Evolutionary conservation across 805 yeast genomes (phyloP).

Genomic region (Brettanomyces naardenensis): DNA sequence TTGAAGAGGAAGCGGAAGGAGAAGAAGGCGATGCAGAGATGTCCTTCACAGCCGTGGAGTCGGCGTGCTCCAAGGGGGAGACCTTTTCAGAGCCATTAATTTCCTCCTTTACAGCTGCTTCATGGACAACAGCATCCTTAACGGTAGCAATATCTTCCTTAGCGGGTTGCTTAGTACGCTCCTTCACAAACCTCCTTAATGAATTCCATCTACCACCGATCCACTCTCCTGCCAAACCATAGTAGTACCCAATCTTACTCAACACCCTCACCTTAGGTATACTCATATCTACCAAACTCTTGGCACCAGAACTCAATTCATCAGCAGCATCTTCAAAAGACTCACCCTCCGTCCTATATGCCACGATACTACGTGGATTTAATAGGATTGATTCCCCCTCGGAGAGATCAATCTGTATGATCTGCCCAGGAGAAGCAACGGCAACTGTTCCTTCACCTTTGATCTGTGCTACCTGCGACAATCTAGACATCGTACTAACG

Average conservation of each 20-base stretch:
- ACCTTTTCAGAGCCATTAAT: background rate
- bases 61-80: too few relatives aligned
- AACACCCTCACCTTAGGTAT: slow-evolving; percentile 14
- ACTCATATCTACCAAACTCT: slow-evolving; percentile 18
- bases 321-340: slow-evolving; percentile 1
- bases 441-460: slow-evolving; percentile 34
- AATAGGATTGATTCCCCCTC: slow-evolving; percentile 32
- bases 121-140: background rate
- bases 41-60: background rate
- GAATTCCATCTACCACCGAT: too few relatives aligned
- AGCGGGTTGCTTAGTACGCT: too few relatives aligned
- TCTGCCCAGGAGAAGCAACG: slow-evolving; percentile 31
- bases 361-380: slow-evolving; percentile 33
- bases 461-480: slow-evolving; percentile 9
- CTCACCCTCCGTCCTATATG: slow-evolving; percentile 17
- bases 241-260: slow-evolving; percentile 1
- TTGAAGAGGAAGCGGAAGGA: background rate
- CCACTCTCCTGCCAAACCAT: background rate
- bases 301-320: slow-evolving; percentile 8
- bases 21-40: background rate
- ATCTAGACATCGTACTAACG: slow-evolving; percentile 5
- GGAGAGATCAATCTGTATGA: slow-evolving; percentile 28
- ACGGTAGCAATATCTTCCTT: too few relatives aligned
- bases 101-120: background rate
- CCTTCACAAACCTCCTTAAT: background rate